Evolutionary conservation across 2,329 filamentous ascomycete species (phyloP).

Genomic region (Colletotrichum horii): DNA sequence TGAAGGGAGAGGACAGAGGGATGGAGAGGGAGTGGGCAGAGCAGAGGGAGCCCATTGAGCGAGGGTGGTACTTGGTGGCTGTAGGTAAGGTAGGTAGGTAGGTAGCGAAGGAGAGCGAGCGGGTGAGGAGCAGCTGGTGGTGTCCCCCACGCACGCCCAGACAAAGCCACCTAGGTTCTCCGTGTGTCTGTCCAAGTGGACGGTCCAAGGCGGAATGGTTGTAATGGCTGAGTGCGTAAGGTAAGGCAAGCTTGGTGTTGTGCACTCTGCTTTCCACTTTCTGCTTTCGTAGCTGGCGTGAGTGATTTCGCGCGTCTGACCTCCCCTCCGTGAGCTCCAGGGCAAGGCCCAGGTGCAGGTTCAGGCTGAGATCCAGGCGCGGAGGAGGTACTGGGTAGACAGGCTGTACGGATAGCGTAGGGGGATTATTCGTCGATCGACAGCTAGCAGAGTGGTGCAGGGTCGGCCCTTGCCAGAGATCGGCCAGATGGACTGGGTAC

Average conservation of each 20-base stretch:
- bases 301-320: background rate
- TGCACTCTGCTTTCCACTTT: background rate
- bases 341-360: background rate
- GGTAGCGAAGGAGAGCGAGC: background rate
- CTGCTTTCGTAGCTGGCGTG: background rate
- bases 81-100: background rate
- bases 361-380: too few relatives aligned
- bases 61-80: background rate
- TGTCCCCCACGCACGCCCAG: background rate
- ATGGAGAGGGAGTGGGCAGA: background rate
- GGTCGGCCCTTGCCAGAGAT: slow-evolving; percentile 12
- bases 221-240: background rate
- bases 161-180: background rate
- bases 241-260: background rate
- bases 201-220: background rate
- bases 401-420: background rate
- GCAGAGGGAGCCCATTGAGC: background rate
- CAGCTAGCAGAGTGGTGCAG: slow-evolving; percentile 17
- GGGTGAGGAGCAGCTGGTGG: background rate
- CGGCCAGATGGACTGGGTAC: background rate
- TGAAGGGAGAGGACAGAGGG: background rate
- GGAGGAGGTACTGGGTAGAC: background rate
- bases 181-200: background rate
- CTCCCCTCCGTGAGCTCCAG: background rate
- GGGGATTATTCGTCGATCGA: slow-evolving; percentile 12